Evolutionary conservation across 2,329 filamentous ascomycete species (phyloP).

Genomic region (Aspergillus phoenicis): DNA sequence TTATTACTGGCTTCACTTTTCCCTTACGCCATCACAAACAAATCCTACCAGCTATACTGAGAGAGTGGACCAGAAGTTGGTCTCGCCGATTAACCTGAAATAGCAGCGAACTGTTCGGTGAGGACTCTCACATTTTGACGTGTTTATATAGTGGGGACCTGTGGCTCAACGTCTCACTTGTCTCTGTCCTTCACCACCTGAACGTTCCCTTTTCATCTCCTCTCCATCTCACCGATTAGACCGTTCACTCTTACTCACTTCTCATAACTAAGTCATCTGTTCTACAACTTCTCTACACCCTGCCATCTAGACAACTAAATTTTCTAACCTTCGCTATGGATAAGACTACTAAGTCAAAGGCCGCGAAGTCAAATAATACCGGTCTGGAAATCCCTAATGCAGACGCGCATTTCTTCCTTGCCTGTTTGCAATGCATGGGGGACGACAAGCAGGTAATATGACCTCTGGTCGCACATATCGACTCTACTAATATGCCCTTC

Average conservation of each 20-base stretch:
- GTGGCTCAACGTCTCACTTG: neutral
- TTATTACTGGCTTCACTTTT: neutral
- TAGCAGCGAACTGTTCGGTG: neutral
- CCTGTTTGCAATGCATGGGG: constrained; percentile 29
- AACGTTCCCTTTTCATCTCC: neutral
- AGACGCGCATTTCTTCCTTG: constrained; percentile 30
- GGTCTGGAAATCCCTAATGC: constrained; percentile 4
- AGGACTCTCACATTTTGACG: neutral
- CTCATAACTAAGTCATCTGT: neutral
- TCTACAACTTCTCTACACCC: neutral
- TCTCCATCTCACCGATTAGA: neutral
- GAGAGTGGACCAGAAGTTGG: neutral
- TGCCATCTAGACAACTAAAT: neutral
- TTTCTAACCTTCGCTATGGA: constrained; percentile 8
- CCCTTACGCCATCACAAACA: neutral
- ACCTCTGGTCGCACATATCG: too few relatives aligned
- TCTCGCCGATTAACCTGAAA: neutral
- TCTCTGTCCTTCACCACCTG: neutral
- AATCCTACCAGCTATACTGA: neutral
- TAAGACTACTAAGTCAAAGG: neutral
- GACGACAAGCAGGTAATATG: constrained; percentile 20
- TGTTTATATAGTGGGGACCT: neutral
- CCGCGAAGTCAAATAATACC: neutral
- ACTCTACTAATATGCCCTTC: neutral
- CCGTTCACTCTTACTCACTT: neutral